A percentile compares a stretch with the other conserved stretches of the same genome.
Evolutionary conservation across 2,329 filamentous ascomycete species (phyloP).

Genomic region (Sporothrix protearum): DNA sequence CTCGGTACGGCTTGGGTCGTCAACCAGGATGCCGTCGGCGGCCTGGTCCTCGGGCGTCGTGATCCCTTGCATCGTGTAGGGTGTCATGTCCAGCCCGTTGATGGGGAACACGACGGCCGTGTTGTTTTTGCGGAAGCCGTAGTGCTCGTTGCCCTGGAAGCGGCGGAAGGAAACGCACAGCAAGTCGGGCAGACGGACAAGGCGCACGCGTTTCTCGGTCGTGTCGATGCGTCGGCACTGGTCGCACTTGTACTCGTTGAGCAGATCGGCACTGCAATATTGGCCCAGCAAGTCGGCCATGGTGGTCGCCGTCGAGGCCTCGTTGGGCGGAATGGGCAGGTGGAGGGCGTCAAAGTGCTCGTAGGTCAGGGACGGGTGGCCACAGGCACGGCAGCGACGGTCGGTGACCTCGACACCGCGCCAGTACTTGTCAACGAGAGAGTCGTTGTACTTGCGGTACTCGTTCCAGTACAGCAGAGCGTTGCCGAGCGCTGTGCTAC

Average conservation of each 20-base stretch:
- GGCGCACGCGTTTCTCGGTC: slow-evolving; percentile 66
- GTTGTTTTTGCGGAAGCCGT: slow-evolving; percentile 58
- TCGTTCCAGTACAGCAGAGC: slow-evolving; percentile 70
- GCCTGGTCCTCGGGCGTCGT: slow-evolving; percentile 12
- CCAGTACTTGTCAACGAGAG: slow-evolving; percentile 77
- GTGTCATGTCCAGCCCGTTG: slow-evolving; percentile 61
- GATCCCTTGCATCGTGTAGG: slow-evolving; percentile 28
- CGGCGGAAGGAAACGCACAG: slow-evolving; percentile 74
- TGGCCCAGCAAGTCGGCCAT: slow-evolving; percentile 64
- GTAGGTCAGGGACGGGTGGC: slow-evolving; percentile 47
- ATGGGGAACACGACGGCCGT: slow-evolving; percentile 74
- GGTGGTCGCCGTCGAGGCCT: slow-evolving; percentile 32
- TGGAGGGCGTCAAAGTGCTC: slow-evolving; percentile 54
- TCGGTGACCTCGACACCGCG: slow-evolving; percentile 71
- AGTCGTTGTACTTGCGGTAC: slow-evolving; percentile 65
- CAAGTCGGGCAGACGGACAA: slow-evolving; percentile 75
- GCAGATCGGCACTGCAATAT: slow-evolving; percentile 63
- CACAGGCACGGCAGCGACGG: slow-evolving; percentile 61
- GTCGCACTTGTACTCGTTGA: slow-evolving; percentile 70
- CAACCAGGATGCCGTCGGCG: slow-evolving; percentile 35
- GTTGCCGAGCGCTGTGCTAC: slow-evolving; percentile 45
- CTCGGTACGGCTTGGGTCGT: slow-evolving; percentile 34
- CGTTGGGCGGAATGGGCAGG: slow-evolving; percentile 40
- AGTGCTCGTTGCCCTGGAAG: slow-evolving; percentile 40
- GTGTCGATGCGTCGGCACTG: slow-evolving; percentile 65